A percentile compares a stretch with the other conserved stretches of the same genome.
phyloP scores from a whole-genome alignment of 2,329 filamentous ascomycete species.

The Calonectria pseudoturangicola region DNA sequence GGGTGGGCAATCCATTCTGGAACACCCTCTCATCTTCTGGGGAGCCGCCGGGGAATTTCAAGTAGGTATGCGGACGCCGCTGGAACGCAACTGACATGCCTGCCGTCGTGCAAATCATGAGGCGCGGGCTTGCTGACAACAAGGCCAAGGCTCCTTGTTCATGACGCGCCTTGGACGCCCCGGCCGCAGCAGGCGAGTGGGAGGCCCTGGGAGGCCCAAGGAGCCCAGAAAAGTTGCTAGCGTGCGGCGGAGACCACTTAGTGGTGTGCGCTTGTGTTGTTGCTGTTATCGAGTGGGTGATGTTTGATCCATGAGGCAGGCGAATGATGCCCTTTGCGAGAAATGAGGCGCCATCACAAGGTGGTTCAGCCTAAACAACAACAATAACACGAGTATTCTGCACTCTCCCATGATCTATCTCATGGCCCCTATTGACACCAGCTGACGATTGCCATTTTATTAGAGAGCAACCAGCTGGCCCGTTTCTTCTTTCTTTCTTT shows the following conservation, averaged over 20 bases:
- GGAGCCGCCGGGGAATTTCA: slow-evolving; percentile 24
- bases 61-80: slow-evolving; percentile 36
- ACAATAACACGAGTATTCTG: background rate
- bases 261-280: slow-evolving; percentile 23
- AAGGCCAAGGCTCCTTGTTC: slow-evolving; percentile 30
- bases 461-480: background rate
- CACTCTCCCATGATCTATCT: slow-evolving; percentile 29
- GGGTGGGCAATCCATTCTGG: slow-evolving; percentile 24
- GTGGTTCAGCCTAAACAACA: slow-evolving; percentile 3
- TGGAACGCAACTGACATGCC: slow-evolving; percentile 40
- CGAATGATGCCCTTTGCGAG: slow-evolving; percentile 7
- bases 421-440: background rate
- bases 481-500: background rate
- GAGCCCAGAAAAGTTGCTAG: background rate
- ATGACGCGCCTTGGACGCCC: slow-evolving; percentile 26
- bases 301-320: slow-evolving; percentile 6
- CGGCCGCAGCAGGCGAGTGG: slow-evolving; percentile 21
- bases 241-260: slow-evolving; percentile 19
- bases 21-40: slow-evolving; percentile 27
- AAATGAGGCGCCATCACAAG: slow-evolving; percentile 34
- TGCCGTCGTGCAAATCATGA: slow-evolving; percentile 30
- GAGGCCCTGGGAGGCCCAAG: slow-evolving; percentile 2
- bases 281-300: background rate
- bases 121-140: slow-evolving; percentile 18
- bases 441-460: slow-evolving; percentile 17